Conservation (phyloP, 2,329 filamentous ascomycete genomes). For the Verruconis gallopava region DNA sequence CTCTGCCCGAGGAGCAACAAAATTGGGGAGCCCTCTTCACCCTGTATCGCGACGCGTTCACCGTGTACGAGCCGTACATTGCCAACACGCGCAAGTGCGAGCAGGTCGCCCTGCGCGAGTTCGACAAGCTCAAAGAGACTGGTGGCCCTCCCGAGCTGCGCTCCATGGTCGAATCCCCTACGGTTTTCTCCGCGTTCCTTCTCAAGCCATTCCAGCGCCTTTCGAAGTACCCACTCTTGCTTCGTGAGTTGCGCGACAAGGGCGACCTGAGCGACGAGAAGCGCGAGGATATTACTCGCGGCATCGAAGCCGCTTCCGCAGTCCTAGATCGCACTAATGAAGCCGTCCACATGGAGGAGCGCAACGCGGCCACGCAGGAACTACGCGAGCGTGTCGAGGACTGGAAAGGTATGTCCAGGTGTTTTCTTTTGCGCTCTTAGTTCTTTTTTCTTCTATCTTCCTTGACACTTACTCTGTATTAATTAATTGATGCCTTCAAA, state of each 20-base stretch:
- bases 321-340: slow-evolving; percentile 79
- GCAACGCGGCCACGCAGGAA: slow-evolving; percentile 72
- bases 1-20: slow-evolving; percentile 60
- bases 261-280: slow-evolving; percentile 56
- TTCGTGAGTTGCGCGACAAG: slow-evolving; percentile 81
- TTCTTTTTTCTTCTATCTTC: too few relatives aligned
- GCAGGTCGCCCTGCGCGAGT: slow-evolving; percentile 68
- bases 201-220: slow-evolving; percentile 94
- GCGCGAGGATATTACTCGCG: slow-evolving; percentile 58
- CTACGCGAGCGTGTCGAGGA: slow-evolving; percentile 77
- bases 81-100: slow-evolving; percentile 91
- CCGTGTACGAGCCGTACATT: slow-evolving; percentile 93
- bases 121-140: slow-evolving; percentile 70
- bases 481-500: too few relatives aligned
- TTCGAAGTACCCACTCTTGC: slow-evolving; percentile 82
- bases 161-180: slow-evolving; percentile 73
- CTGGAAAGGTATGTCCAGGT: slow-evolving; percentile 64
- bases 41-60: slow-evolving; percentile 72
- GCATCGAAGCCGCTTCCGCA: slow-evolving; percentile 69
- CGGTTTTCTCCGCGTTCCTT: slow-evolving; percentile 80
- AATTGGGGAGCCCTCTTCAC: slow-evolving; percentile 93
- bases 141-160: slow-evolving; percentile 48
- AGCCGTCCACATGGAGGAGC: slow-evolving; percentile 76
- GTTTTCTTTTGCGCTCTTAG: not conserved
- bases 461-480: too few relatives aligned